Conservation (phyloP, 2,329 filamentous ascomycete genomes). For the Exophiala viscosa region DNA sequence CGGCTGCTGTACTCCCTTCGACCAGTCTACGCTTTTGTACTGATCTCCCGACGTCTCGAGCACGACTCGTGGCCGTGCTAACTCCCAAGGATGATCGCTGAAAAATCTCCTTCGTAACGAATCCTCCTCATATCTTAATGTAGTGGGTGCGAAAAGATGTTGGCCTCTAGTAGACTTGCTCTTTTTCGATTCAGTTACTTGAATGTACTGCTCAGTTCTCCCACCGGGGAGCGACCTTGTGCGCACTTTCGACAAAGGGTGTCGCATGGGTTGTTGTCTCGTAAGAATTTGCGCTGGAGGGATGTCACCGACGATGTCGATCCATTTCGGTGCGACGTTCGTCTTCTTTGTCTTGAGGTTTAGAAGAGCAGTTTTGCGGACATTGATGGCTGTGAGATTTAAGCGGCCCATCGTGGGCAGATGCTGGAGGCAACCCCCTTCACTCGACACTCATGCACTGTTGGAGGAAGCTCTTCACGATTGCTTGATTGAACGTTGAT, state of each 20-base stretch:
- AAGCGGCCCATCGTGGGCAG: constrained; percentile 42
- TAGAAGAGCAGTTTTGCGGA: constrained; percentile 41
- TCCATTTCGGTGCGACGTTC: constrained; percentile 48
- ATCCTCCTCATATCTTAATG: constrained; percentile 80
- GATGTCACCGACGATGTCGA: constrained; percentile 52
- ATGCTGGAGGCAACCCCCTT: not conserved
- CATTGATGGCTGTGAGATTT: constrained; percentile 45
- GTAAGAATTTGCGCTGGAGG: constrained; percentile 60
- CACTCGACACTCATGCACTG: not conserved
- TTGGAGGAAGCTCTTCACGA: not conserved
- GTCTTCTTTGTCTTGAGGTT: constrained; percentile 38
- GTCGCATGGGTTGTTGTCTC: constrained; percentile 52
- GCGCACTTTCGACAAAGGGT: constrained; percentile 41
- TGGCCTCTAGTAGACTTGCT: constrained; percentile 58
- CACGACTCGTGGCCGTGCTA: constrained; percentile 80
- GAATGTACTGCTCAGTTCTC: constrained; percentile 20
- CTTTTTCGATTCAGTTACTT: constrained; percentile 20
- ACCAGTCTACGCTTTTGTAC: constrained; percentile 56
- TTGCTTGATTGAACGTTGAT: not conserved
- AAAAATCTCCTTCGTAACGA: constrained; percentile 76
- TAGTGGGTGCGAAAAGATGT: constrained; percentile 74
- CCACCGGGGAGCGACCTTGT: constrained; percentile 31
- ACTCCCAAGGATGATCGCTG: constrained; percentile 93
- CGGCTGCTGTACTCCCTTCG: constrained; percentile 65
- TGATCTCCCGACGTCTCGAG: constrained; percentile 85